Percentiles rank a stretch among this genome's conserved stretches.
These are phyloP conservation scores for Ceratobasidium sp. DNA, from an alignment of 1,284 basidiomycete species.

Conservation along the genomic window DNA sequence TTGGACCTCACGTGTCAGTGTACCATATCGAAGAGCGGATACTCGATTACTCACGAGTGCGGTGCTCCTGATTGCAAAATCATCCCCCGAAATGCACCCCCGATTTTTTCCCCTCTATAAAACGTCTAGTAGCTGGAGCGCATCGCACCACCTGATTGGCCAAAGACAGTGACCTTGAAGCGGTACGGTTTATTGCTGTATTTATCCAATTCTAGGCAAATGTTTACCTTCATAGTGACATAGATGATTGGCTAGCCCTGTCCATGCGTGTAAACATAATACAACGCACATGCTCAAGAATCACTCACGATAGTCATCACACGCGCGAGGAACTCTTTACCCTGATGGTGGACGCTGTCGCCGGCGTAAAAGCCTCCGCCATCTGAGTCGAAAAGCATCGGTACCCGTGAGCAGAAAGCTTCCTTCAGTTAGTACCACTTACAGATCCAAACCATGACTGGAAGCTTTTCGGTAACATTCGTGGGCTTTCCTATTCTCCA, in stretches of 20 bases:
- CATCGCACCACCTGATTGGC: constrained; percentile 46
- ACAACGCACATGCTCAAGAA: background rate
- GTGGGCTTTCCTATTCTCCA: background rate
- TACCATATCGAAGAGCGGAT: background rate
- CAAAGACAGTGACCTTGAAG: constrained; percentile 39
- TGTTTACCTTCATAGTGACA: constrained; percentile 49
- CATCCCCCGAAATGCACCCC: constrained; percentile 31
- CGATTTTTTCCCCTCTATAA: constrained; percentile 36
- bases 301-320: background rate
- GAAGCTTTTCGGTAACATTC: background rate
- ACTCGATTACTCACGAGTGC: background rate
- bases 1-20: too few species aligned
- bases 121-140: constrained; percentile 41
- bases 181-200: background rate
- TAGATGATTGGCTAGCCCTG: constrained; percentile 49
- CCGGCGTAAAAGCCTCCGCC: background rate
- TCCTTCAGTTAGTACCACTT: constrained; percentile 10
- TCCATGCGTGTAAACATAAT: background rate
- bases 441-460: too few species aligned
- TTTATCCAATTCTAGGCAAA: too few species aligned
- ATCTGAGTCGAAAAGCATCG: background rate
- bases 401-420: too few species aligned
- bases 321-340: background rate
- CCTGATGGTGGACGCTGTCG: background rate
- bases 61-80: constrained; percentile 36